A percentile compares a stretch with the other conserved stretches of the same genome.
phyloP scores from a whole-genome alignment of 139 green algal genomes.

The Pleodorina starrii region DNA sequence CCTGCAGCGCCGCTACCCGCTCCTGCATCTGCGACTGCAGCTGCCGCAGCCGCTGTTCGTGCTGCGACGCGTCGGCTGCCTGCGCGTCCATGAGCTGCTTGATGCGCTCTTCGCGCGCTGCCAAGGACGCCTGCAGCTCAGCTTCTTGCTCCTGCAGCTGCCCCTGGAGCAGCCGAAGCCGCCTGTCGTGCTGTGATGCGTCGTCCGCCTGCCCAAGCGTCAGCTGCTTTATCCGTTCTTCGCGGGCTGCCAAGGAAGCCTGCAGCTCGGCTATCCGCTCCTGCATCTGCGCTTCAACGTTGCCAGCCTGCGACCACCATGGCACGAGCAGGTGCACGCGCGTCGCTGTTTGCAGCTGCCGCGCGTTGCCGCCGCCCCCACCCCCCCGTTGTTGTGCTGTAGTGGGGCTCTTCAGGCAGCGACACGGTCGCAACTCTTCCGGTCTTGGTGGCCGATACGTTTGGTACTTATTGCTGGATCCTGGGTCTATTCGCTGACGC shows the following conservation, averaged over 20 bases:
- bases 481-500: too few relatives aligned
- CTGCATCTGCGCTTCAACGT: neutral
- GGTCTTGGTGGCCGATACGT: too few relatives aligned
- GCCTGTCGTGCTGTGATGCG: neutral
- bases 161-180: neutral
- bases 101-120: neutral
- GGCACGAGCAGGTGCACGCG: too few relatives aligned
- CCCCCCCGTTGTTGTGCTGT: too few relatives aligned
- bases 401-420: too few relatives aligned
- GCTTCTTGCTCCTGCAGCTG: neutral
- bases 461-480: too few relatives aligned
- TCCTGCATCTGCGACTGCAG: neutral
- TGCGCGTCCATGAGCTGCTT: neutral
- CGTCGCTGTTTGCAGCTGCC: too few relatives aligned
- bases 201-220: neutral
- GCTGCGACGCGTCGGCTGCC: neutral
- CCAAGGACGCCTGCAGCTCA: constrained; percentile 1
- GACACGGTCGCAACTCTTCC: too few relatives aligned
- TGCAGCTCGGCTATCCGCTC: constrained; percentile 11
- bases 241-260: neutral
- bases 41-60: neutral
- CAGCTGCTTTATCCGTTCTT: constrained; percentile 24
- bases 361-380: too few relatives aligned
- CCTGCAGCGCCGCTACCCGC: constrained; percentile 9
- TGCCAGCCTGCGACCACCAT: too few relatives aligned